phyloP scores from a whole-genome alignment of 2,329 filamentous ascomycete genomes.

The Fusarium sp. region DNA sequence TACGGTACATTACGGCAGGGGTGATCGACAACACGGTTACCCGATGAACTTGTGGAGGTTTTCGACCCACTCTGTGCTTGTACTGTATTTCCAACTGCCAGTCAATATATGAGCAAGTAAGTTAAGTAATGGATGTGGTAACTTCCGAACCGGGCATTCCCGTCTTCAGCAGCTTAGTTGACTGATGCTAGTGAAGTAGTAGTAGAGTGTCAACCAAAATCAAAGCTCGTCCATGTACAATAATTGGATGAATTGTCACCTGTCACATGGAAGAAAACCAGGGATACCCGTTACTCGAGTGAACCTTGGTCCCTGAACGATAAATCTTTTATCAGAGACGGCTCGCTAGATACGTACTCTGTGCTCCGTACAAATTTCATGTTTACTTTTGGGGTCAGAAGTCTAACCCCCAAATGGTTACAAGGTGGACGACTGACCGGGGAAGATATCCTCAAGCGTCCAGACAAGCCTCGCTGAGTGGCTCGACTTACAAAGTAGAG shows the following conservation, averaged over 20 bases:
- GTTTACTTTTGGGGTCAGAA: slow-evolving; percentile 10
- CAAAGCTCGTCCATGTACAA: slow-evolving; percentile 33
- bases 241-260: slow-evolving; percentile 36
- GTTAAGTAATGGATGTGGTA: not conserved
- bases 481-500: slow-evolving; percentile 2
- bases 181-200: slow-evolving; percentile 26
- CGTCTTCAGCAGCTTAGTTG: slow-evolving; percentile 11
- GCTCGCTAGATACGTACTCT: slow-evolving; percentile 4
- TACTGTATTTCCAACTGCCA: not conserved
- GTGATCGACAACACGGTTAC: slow-evolving; percentile 35
- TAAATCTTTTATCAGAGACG: slow-evolving; percentile 7
- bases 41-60: slow-evolving; percentile 41
- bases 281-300: slow-evolving; percentile 15
- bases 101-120: not conserved
- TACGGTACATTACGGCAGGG: slow-evolving; percentile 13
- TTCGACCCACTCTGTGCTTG: slow-evolving; percentile 1
- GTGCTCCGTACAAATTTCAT: slow-evolving; percentile 5
- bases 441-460: slow-evolving; percentile 35
- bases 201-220: slow-evolving; percentile 1
- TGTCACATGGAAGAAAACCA: slow-evolving; percentile 9
- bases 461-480: slow-evolving; percentile 25
- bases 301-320: slow-evolving; percentile 30
- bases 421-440: slow-evolving; percentile 15
- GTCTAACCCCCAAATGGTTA: slow-evolving; percentile 10
- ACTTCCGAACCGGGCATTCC: slow-evolving; percentile 11